These are phyloP conservation scores for Fusarium pseudonygamai DNA, from an alignment of 2,329 filamentous ascomycete genomes.

Conservation along the genomic window DNA sequence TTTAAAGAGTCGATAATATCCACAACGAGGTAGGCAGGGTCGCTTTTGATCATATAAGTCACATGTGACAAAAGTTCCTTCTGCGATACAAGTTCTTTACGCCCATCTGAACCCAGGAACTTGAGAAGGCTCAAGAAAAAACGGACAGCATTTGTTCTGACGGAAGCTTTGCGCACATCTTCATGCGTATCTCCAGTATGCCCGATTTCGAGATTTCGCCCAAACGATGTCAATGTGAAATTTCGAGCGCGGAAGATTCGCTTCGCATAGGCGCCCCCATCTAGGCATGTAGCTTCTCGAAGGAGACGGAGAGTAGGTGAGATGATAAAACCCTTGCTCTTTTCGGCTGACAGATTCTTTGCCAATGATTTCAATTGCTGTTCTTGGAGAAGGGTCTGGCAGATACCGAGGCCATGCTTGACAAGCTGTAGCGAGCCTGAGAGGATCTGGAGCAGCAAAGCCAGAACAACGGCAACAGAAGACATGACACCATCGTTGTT, in stretches of 20 bases:
- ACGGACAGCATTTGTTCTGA: slow-evolving; percentile 83
- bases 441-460: slow-evolving; percentile 81
- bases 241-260: slow-evolving; percentile 81
- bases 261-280: slow-evolving; percentile 83
- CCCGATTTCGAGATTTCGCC: slow-evolving; percentile 81
- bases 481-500: slow-evolving; percentile 86
- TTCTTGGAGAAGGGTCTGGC: slow-evolving; percentile 82
- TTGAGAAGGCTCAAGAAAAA: slow-evolving; percentile 84
- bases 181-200: slow-evolving; percentile 66
- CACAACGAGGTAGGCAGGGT: slow-evolving; percentile 77
- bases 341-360: slow-evolving; percentile 80
- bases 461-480: slow-evolving; percentile 81
- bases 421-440: slow-evolving; percentile 79
- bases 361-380: slow-evolving; percentile 83
- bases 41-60: slow-evolving; percentile 79
- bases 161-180: slow-evolving; percentile 75
- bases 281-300: slow-evolving; percentile 84
- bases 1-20: slow-evolving; percentile 80
- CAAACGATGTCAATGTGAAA: slow-evolving; percentile 81
- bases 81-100: slow-evolving; percentile 82
- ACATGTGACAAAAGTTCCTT: slow-evolving; percentile 84
- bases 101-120: slow-evolving; percentile 79
- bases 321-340: slow-evolving; percentile 86
- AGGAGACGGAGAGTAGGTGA: slow-evolving; percentile 88
- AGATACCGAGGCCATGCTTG: slow-evolving; percentile 79